These are phyloP conservation scores for Porcisia hertigi DNA, from an alignment of 208 protist genomes.

Conservation along the genomic window DNA sequence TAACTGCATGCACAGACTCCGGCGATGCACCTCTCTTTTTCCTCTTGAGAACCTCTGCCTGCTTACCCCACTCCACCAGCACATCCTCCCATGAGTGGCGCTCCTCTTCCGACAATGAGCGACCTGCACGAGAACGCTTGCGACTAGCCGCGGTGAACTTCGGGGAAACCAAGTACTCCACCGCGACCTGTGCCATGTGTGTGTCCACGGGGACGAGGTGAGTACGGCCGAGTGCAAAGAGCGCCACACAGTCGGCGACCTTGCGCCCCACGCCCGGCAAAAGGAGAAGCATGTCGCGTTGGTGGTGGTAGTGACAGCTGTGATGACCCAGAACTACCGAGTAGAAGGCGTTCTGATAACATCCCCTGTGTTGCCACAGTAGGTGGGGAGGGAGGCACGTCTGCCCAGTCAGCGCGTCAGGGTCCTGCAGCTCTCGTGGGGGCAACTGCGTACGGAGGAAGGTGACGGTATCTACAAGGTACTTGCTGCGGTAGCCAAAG, in stretches of 20 bases:
- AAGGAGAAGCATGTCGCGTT: constrained; percentile 44
- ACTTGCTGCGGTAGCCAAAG: constrained; percentile 82
- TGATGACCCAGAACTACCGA: constrained; percentile 28
- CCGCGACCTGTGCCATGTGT: constrained; percentile 83
- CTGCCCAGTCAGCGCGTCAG: neutral
- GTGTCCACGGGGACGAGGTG: constrained; percentile 87
- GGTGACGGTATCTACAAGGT: constrained; percentile 39
- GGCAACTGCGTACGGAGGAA: neutral
- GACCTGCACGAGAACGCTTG: neutral
- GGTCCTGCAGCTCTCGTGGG: neutral
- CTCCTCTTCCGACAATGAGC: neutral
- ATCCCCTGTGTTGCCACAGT: constrained; percentile 11
- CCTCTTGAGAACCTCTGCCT: constrained; percentile 8
- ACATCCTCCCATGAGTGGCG: constrained; percentile 4
- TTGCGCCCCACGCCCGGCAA: constrained; percentile 82
- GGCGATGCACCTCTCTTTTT: constrained; percentile 4
- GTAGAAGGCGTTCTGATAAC: constrained; percentile 51
- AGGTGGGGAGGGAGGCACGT: neutral
- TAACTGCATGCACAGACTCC: neutral
- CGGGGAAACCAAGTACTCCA: constrained; percentile 37
- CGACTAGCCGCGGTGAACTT: neutral
- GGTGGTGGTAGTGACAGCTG: constrained; percentile 22
- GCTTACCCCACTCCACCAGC: constrained; percentile 21
- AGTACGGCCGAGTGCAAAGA: constrained; percentile 67
- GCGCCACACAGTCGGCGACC: constrained; percentile 81